Percentiles rank a stretch among this genome's conserved stretches.
Evolutionary conservation across 2,329 filamentous ascomycete genomes (phyloP).

Genomic region (Penicillium sp.): DNA sequence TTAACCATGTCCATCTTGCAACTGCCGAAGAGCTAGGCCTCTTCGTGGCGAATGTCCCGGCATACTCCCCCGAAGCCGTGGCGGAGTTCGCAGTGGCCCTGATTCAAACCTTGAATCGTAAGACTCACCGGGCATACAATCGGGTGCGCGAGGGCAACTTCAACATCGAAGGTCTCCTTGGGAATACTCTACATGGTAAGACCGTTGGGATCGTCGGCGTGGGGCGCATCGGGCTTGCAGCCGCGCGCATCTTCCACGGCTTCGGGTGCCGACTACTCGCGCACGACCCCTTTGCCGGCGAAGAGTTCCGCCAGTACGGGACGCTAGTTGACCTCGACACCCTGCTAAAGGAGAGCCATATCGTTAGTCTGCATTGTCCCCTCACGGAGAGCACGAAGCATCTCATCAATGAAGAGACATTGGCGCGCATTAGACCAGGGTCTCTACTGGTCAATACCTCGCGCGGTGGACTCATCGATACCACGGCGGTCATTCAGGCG

Average conservation of each 20-base stretch:
- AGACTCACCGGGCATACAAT: conserved; percentile 67
- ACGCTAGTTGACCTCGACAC: conserved; percentile 55
- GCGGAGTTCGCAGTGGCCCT: conserved; percentile 69
- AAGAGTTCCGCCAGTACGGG: conserved; percentile 52
- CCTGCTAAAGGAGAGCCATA: conserved; percentile 58
- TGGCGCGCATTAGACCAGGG: conserved; percentile 58
- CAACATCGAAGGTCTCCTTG: conserved; percentile 59
- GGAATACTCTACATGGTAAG: conserved; percentile 61
- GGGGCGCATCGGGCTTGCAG: conserved; percentile 63
- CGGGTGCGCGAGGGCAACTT: conserved; percentile 70
- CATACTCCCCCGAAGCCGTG: conserved; percentile 68
- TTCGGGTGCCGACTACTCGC: conserved; percentile 65
- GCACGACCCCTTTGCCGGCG: conserved; percentile 57
- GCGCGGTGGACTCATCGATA: conserved; percentile 64
- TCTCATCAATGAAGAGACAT: conserved; percentile 57
- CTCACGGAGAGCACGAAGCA: conserved; percentile 60
- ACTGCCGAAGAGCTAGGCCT: conserved; percentile 56
- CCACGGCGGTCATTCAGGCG: conserved; percentile 58
- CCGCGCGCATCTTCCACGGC: conserved; percentile 62
- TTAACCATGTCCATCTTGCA: conserved; percentile 65
- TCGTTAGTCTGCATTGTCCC: conserved; percentile 67
- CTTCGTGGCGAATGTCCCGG: conserved; percentile 65
- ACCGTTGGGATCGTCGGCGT: conserved; percentile 67
- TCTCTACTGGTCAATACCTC: conserved; percentile 66
- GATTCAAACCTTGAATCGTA: conserved; percentile 66